Conservation (phyloP, 2,329 filamentous ascomycete genomes). For the Sclerotinia sclerotiorum region DNA sequence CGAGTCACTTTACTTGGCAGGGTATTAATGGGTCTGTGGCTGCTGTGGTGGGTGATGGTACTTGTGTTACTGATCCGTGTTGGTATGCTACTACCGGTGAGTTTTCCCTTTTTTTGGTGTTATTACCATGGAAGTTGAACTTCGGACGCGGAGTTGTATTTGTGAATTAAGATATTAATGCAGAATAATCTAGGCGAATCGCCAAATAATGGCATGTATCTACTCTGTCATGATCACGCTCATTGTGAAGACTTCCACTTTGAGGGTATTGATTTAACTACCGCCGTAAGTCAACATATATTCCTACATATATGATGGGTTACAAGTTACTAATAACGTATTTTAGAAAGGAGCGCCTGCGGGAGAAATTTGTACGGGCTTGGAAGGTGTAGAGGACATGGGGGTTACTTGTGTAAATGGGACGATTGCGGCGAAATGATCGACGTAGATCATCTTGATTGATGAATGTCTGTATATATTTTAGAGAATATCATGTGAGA, state of each 20-base stretch:
- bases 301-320: fast-evolving
- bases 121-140: not conserved
- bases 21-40: not conserved
- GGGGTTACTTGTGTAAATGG: conserved; percentile 10
- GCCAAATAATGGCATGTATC: conserved; percentile 9
- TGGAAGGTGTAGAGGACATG: conserved; percentile 9
- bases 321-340: not conserved
- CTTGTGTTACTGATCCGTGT: conserved; percentile 3
- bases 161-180: not conserved
- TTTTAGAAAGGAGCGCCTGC: not conserved
- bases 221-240: conserved; percentile 11
- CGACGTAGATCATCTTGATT: not conserved
- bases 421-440: conserved; percentile 9
- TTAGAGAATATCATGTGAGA: no score
- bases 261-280: not conserved
- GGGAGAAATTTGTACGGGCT: conserved; percentile 10
- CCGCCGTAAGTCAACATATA: conserved; percentile 1
- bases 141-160: not conserved
- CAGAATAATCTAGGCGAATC: conserved; percentile 4
- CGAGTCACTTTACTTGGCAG: conserved; percentile 5
- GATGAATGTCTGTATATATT: no score
- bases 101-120: not conserved
- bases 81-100: conserved; percentile 20
- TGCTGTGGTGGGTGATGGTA: conserved; percentile 8
- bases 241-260: conserved; percentile 21